A percentile compares a stretch with the other conserved stretches of the same genome.
phyloP scores from a whole-genome alignment of 2,329 filamentous ascomycete species.

The Neofusicoccum sp. region DNA sequence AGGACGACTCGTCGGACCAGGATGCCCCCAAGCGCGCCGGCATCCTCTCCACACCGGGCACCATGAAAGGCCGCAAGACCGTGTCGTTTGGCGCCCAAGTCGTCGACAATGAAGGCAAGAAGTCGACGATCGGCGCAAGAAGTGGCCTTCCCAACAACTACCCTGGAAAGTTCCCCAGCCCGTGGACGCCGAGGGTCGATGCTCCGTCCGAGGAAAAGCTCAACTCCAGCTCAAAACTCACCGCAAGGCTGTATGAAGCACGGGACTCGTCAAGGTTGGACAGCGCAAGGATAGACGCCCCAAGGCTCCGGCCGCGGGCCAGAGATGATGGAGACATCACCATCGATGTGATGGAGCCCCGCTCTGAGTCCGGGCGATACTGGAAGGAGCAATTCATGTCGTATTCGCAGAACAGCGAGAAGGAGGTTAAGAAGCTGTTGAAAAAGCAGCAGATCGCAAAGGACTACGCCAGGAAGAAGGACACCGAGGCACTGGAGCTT shows the following conservation, averaged over 20 bases:
- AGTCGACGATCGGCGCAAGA: slow-evolving; percentile 42
- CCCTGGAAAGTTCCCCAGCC: slow-evolving; percentile 51
- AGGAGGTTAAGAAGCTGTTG: slow-evolving; percentile 73
- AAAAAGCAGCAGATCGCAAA: slow-evolving; percentile 78
- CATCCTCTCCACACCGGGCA: slow-evolving; percentile 64
- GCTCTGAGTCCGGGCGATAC: slow-evolving; percentile 72
- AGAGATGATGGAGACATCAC: slow-evolving; percentile 62
- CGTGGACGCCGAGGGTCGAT: slow-evolving; percentile 46
- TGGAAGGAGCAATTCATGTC: slow-evolving; percentile 77
- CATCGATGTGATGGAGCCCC: slow-evolving; percentile 69
- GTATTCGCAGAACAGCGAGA: slow-evolving; percentile 69
- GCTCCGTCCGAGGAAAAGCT: slow-evolving; percentile 30
- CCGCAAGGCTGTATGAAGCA: slow-evolving; percentile 44
- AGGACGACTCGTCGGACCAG: background rate
- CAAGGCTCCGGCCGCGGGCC: slow-evolving; percentile 21
- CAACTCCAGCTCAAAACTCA: slow-evolving; percentile 41
- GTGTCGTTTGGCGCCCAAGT: slow-evolving; percentile 60
- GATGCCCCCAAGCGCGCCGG: slow-evolving; percentile 35
- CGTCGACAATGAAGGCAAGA: slow-evolving; percentile 55
- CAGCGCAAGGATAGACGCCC: slow-evolving; percentile 25
- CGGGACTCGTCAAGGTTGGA: slow-evolving; percentile 39
- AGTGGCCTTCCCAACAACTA: slow-evolving; percentile 48
- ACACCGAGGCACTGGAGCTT: slow-evolving; percentile 66
- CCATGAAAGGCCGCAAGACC: slow-evolving; percentile 57
- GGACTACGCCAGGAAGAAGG: slow-evolving; percentile 75